Base-by-base conservation (phyloP, 75 land plant species). In the Pinus taeda region DNA sequence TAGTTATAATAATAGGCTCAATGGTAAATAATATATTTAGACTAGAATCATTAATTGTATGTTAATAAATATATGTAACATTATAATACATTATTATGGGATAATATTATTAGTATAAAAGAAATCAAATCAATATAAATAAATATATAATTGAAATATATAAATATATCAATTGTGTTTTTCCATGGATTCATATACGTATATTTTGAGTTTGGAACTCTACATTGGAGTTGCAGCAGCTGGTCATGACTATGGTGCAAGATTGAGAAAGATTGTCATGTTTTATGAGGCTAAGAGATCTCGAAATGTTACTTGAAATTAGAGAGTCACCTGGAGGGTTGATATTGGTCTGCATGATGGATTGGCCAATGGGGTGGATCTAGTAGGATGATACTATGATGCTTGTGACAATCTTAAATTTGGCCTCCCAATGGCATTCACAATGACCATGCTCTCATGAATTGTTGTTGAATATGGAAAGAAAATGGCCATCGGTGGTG, bases 251-350 rank as follows among this genome's bases (percentile, higher is more conserved):
- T 93, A 93, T 61, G 58, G 33, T 29, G 85, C 77, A 42, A 93
- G 93, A 0, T 78, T 93, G 15, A 53, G 59, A 58, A 93, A 91
- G 74, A 83, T 85, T 21, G 73, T 91, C 17, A 80, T 89, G 56
- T 93, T 84, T 82, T 91, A 85, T 57, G 91, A 93, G 78, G 95
- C 88, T 0, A 93, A 91, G 65, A 72, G 93, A 18, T 93, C 93
- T 15, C 91, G 93, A 18, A 30, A 74, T 67, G 79, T 91, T 57
- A 88, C 95, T 4, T 0, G 39, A 7, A 71, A 45, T 62, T 88
- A 91, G 78, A 63, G 95, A 42, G 91, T 90, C 36, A 76, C 60
- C 53, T 91, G 93, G 95, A 78, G 93, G 6, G 83, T 79, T 24
- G 76, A 91, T 75, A 1, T 93, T 91, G 95, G 91, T 59, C 85